Conservation (phyloP, 2,329 filamentous ascomycete species). For the Monascus ruber region DNA sequence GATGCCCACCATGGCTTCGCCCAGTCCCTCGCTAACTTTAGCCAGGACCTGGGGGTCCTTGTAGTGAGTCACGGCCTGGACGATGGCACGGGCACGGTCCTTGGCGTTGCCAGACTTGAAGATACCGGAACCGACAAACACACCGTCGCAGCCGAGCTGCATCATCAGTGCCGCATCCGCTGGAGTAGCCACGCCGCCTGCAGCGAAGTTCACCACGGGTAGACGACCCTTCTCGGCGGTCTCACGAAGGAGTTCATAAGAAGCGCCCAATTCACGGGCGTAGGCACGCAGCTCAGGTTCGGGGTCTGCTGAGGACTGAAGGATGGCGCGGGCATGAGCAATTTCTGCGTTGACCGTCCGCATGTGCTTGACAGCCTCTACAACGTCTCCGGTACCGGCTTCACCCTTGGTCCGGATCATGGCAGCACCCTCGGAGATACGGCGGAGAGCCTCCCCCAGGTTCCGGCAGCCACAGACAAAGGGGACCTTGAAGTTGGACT, state of each 20-base stretch:
- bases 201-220: constrained; percentile 95
- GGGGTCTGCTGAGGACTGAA: constrained; percentile 26
- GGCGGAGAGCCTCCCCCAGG: constrained; percentile 80
- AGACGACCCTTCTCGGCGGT: constrained; percentile 77
- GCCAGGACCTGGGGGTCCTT: constrained; percentile 75
- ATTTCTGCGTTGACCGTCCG: constrained; percentile 80
- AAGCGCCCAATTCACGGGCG: constrained; percentile 69
- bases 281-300: constrained; percentile 66
- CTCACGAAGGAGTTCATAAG: constrained; percentile 70
- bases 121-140: constrained; percentile 93
- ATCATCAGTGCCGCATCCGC: constrained; percentile 98
- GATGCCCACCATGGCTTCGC: constrained; percentile 97
- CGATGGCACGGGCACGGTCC: constrained; percentile 86
- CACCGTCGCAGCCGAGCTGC: constrained; percentile 95
- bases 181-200: constrained; percentile 97
- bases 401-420: constrained; percentile 99
- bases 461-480: constrained; percentile 97
- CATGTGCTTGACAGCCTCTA: constrained; percentile 95
- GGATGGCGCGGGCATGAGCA: constrained; percentile 52
- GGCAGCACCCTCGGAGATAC: constrained; percentile 85
- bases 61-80: constrained; percentile 86
- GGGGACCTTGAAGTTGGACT: constrained; percentile 67
- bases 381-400: constrained; percentile 90
- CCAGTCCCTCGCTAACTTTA: constrained; percentile 74
- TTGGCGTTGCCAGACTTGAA: constrained; percentile 92